Evolutionary conservation across 2,329 filamentous ascomycete species (phyloP), one percentile per base, ranked within the genome.

Genomic region (Emergomyces orientalis): DNA sequence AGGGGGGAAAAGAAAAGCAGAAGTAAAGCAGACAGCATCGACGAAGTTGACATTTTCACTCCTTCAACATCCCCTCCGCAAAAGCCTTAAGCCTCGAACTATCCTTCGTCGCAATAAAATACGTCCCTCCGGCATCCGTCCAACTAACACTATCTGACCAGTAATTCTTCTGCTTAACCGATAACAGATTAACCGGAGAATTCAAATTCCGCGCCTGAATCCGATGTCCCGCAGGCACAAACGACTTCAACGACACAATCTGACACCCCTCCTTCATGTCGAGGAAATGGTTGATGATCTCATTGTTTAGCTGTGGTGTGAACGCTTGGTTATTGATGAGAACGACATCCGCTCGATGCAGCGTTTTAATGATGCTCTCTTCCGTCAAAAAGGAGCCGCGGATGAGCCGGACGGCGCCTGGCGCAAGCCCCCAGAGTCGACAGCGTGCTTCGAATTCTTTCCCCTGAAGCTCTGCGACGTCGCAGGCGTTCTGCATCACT

Each of bases 311-410:
- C 69, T 88, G 83, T 17, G 92, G 88, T 6, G 88, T 92, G 76
- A 99, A 99, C 2, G 91, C 94, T 76, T 97, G 92, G 77, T 99
- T 99, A 80, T 99, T 99, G 70, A 97, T 93, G 32, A 99, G 83
- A 22, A 99, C 85, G n/a, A 97, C 92, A 73, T 99, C 94, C 1
- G 94, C 93, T 62, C 87, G 85, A 74, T 88, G 88, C 59, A 99
- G 81, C 8, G 87, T 87, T 30, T 86, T 82, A 64, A 87, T 82
- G 58, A 97, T 90, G 63, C 81, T 81, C 19, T 82, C 74, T 68
- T 88, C 89, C 67, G 86, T 85, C 11, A 91, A 85, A 71, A 99
- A 97, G 72, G 96, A 90, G 11, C 91, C 94, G 52, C 87, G 81
- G 65, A 93, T 84, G 7, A 99, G 84, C 65, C 86, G 83, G n/a